phyloP scores from a whole-genome alignment of 75 land plant species.

The Pinus tabuliformis region DNA sequence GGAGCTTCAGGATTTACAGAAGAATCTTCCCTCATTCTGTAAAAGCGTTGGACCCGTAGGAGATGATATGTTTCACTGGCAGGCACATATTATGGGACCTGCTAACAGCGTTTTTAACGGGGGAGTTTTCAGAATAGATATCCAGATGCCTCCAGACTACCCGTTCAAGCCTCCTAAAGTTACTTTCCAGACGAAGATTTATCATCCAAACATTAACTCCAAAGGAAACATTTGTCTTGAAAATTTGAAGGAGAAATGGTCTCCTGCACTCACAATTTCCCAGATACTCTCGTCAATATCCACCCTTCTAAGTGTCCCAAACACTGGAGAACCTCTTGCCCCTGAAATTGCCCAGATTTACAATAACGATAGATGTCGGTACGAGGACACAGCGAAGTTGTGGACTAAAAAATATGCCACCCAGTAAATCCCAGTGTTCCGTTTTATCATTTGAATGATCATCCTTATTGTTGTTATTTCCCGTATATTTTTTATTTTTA shows the following conservation, averaged over 20 bases:
- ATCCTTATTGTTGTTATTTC: no score
- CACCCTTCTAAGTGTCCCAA: background rate
- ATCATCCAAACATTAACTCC: conserved; percentile 33
- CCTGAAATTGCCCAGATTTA: conserved; percentile 28
- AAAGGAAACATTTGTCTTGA: conserved; percentile 34
- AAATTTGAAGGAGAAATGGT: conserved; percentile 33
- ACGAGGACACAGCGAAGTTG: conserved; percentile 24
- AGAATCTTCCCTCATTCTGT: conserved; percentile 15
- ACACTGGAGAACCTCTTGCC: conserved; percentile 30
- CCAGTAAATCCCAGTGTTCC: no score
- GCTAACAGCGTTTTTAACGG: conserved; percentile 17
- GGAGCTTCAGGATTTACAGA: conserved; percentile 12
- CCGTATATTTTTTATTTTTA: no score
- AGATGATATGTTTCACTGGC: conserved; percentile 17
- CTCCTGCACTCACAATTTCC: conserved; percentile 25
- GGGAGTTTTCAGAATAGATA: conserved; percentile 9
- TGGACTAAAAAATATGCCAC: conserved; percentile 34
- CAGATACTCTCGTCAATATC: conserved; percentile 17
- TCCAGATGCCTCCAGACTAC: conserved; percentile 16
- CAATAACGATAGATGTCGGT: conserved; percentile 19
- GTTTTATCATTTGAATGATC: no score
- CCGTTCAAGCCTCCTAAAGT: conserved; percentile 13
- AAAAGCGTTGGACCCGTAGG: conserved; percentile 17
- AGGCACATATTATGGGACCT: conserved; percentile 19
- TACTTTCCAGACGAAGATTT: conserved; percentile 11